phyloP scores from a whole-genome alignment of 192 early-diverging fungal species.

The Gryganskiella cystojenkinii region DNA sequence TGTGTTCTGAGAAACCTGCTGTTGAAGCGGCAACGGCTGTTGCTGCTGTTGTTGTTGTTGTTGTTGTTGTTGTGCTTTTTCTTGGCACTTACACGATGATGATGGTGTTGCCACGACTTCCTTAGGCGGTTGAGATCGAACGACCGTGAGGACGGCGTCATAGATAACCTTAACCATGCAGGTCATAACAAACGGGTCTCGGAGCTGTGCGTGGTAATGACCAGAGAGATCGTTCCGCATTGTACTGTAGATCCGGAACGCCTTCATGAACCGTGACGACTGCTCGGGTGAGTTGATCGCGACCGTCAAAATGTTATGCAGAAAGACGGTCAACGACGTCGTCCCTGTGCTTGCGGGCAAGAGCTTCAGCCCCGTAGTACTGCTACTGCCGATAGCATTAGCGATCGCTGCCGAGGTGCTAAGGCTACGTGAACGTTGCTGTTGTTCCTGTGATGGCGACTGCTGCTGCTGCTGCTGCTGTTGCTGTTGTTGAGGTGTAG shows the following conservation, averaged over 20 bases:
- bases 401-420: neutral
- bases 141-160: conserved; percentile 12
- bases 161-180: conserved; percentile 41
- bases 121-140: neutral
- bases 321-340: conserved; percentile 18
- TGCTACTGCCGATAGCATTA: neutral
- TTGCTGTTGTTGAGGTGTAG: neutral
- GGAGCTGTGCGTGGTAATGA: conserved; percentile 16
- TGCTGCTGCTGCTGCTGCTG: neutral
- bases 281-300: conserved; percentile 32
- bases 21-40: neutral
- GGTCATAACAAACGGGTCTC: conserved; percentile 42
- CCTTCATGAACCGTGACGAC: conserved; percentile 31
- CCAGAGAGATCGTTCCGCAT: conserved; percentile 28
- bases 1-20: neutral
- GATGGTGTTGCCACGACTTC: too few species aligned
- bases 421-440: neutral
- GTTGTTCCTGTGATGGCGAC: neutral
- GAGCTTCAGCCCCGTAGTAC: neutral
- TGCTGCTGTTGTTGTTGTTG: neutral
- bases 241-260: conserved; percentile 19
- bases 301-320: conserved; percentile 34
- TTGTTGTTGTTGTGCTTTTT: conserved; percentile 3
- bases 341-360: conserved; percentile 7
- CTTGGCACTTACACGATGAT: too few species aligned